A percentile compares a stretch with the other conserved stretches of the same genome.
Conservation (phyloP, 495 filamentous ascomycete genomes). For the Podospora anserina region DNA sequence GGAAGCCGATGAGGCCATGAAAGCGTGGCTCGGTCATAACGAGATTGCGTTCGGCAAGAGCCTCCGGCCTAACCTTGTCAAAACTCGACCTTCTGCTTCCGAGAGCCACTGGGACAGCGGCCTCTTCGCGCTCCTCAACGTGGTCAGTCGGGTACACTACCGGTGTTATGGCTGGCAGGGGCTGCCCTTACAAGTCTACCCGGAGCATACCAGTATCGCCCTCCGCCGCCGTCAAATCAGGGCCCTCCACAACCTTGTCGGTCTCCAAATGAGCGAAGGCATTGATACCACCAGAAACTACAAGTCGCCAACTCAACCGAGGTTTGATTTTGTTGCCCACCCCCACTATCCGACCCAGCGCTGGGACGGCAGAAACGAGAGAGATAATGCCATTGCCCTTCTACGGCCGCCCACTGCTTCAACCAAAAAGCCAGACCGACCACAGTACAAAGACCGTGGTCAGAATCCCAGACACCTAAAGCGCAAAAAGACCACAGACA, state of each 20-base stretch:
- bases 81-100: neutral
- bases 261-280: neutral
- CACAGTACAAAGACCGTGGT: no score
- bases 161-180: neutral
- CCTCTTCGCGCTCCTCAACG: neutral
- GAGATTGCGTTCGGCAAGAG: neutral
- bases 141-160: neutral
- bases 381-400: neutral
- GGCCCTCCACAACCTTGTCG: neutral
- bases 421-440: neutral
- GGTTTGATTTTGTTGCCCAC: neutral
- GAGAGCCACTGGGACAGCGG: neutral
- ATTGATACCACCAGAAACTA: neutral
- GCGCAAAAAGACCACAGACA: no score
- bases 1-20: neutral
- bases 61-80: neutral
- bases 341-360: neutral
- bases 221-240: neutral
- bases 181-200: neutral
- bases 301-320: neutral
- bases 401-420: neutral
- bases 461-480: neutral
- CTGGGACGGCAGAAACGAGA: neutral
- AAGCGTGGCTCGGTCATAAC: neutral
- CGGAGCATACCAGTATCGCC: neutral